Conservation (phyloP, 441 rosid species). For the Daphne laureola region DNA sequence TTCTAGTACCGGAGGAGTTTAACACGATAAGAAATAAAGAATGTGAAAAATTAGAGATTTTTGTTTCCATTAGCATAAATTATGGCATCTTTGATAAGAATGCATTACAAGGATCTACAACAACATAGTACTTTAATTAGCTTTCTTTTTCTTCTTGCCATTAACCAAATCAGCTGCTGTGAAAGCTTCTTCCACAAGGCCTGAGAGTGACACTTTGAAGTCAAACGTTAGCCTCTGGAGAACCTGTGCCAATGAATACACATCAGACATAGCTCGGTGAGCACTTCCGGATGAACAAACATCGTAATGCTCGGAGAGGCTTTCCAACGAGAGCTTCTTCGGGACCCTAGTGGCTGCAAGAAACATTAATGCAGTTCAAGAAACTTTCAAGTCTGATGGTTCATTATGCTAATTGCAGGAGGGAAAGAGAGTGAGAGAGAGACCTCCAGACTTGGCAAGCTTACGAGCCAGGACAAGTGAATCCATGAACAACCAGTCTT, state of each 20-base stretch:
- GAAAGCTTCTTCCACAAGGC: conserved; percentile 42
- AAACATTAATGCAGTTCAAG: not conserved
- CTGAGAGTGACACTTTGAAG: conserved; percentile 46
- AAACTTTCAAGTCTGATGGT: not conserved
- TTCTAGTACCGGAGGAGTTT: too few relatives aligned
- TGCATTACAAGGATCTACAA: conserved; percentile 17
- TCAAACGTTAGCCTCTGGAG: conserved; percentile 61
- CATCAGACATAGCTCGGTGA: conserved; percentile 92
- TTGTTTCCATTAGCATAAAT: not conserved
- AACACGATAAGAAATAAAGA: too few relatives aligned
- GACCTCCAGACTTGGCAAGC: conserved; percentile 56
- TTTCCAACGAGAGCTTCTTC: conserved; percentile 35
- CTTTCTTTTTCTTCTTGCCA: conserved; percentile 41
- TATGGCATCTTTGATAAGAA: conserved; percentile 9
- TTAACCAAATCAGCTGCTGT: conserved; percentile 29
- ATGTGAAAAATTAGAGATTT: not conserved
- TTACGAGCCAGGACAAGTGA: conserved; percentile 64
- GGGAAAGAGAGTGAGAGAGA: conserved; percentile 4
- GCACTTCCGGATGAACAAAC: conserved; percentile 51
- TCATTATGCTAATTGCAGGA: not conserved
- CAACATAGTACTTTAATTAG: conserved; percentile 17
- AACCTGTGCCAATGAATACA: conserved; percentile 40
- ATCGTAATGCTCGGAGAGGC: conserved; percentile 34
- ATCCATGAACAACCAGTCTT: conserved; percentile 58
- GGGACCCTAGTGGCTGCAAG: conserved; percentile 34